Base-by-base conservation (phyloP, 306 rosid genomes). In the Cucumis melo region DNA sequence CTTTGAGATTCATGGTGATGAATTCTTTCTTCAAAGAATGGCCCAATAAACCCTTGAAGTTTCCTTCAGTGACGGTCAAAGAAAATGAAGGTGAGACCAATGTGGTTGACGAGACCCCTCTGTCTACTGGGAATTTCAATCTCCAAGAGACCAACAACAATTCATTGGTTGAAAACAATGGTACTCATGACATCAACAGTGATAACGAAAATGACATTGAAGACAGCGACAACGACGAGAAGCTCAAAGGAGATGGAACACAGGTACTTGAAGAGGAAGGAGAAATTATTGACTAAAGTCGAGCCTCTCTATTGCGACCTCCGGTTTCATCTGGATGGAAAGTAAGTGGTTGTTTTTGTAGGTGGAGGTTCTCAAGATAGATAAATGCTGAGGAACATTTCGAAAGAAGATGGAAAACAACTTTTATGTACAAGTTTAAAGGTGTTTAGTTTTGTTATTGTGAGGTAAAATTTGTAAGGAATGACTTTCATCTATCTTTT, bases 1-100 rank as follows among this genome's bases (percentile, higher is more conserved):
- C 79, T 78, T 89, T 94, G 78, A 87, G 96, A 86, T 94, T 94
- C 92, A 89, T 89, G 89, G 87, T 77, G 65, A 82, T 80, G 77
- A 94, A 94, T 78, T 90, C 91, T 41, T 92, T 92, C 83, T 92
- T 94, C 80, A 80, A 84, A 76, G 84, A 89, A 67, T 79, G 76
- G 82, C 91, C 89, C 16, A 86, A 85, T 41, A 88, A 88, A 82
- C 92, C 91, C 0, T 82, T 92, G 77, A 80, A 67, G 56, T 87
- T 87, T 78, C 99, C 96, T 1, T 53, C 80, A 4, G 88, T 87
- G 3, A n/a, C 74, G 24, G 77, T 86, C 38, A 85, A 84, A 80
- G 99, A 85, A 79, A 66, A 38, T 44, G 75, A 64, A 13, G 10
- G 59, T 42, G 88, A 70, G 61, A 76, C 34, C 32, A 48, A 20